Base-by-base conservation (phyloP, 169 alveolate species). In the Miamiensis avidus region DNA sequence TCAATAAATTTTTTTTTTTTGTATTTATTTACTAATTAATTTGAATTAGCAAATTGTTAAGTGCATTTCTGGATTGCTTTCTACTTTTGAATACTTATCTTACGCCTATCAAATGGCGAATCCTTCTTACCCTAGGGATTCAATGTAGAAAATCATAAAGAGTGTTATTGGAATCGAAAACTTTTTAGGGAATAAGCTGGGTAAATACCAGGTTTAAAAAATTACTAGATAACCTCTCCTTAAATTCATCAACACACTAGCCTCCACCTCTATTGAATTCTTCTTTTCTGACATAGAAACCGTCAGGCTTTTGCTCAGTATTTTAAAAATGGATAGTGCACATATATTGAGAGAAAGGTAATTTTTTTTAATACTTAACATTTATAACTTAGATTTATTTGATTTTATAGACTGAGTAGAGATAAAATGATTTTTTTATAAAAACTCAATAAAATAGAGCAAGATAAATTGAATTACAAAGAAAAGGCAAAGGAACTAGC, bases 141-240 rank as follows among this genome's bases (percentile, higher is more conserved):
- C 84, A 49, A 49, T 79, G 0, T 75, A 79, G 29, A 79, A 65
- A 64, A 79, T 79, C 0, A 49, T 79, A 29, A n/a, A 79, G 64
- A 79, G 31, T 65, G 73, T 79, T 4, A 34, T 34, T 79, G 65
- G 31, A 49, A 79, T 79, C 27, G 84, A 79, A 29, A 1, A 79
- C 27, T 25, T 16, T 0, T 79, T 34, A 28, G n/a, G 76, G 0
- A 1, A 26, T 4, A 79, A 33, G 0, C 31, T 34, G 64, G 84
- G 84, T 16, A 79, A 79, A 74, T 79, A 79, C 29, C 64, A 79
- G 20, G 64, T 79, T 1, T 64, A 79, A 34, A 28, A 79, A 79
- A 65, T 79, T 0, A 79, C 84, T 49, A 65, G 84, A n/a, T 34
- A 79, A 79, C 65, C 84, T 1, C 29, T 79, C 25, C 65, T 69